A percentile compares a stretch with the other conserved stretches of the same genome.
Conservation (phyloP, 805 yeast genomes). For the Kodamaea neixiangensis region DNA sequence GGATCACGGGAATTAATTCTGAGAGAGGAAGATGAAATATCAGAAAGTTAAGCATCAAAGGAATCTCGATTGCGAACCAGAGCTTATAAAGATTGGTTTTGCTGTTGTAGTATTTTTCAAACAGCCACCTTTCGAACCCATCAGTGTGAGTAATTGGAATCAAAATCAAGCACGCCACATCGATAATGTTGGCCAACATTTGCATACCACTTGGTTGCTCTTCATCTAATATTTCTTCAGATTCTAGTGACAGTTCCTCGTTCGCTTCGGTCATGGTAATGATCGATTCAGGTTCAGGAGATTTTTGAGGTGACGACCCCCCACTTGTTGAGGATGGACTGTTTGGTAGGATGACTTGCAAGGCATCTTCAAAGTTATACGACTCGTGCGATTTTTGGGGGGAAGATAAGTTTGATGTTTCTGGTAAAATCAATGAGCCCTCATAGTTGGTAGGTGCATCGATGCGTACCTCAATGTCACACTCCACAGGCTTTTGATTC, state of each 20-base stretch:
- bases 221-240: not conserved
- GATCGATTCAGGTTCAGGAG: constrained; percentile 2
- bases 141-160: constrained; percentile 17
- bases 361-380: constrained; percentile 25
- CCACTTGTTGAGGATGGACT: not conserved
- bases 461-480: not conserved
- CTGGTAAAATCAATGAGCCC: not conserved
- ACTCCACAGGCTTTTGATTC: constrained; percentile 4
- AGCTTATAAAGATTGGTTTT: constrained; percentile 9
- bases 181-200: constrained; percentile 13
- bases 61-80: constrained; percentile 23
- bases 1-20: constrained; percentile 12
- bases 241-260: constrained; percentile 1
- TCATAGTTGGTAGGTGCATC: not conserved
- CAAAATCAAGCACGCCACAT: constrained; percentile 14
- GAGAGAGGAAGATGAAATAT: constrained; percentile 16
- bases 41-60: constrained; percentile 20
- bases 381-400: constrained; percentile 10
- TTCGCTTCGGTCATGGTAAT: not conserved
- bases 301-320: constrained; percentile 8
- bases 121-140: constrained; percentile 5
- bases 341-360: constrained; percentile 11
- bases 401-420: not conserved
- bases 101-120: constrained; percentile 4
- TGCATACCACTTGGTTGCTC: constrained; percentile 9